phyloP scores from a whole-genome alignment of 306 rosid species.

The Quercus glauca region DNA sequence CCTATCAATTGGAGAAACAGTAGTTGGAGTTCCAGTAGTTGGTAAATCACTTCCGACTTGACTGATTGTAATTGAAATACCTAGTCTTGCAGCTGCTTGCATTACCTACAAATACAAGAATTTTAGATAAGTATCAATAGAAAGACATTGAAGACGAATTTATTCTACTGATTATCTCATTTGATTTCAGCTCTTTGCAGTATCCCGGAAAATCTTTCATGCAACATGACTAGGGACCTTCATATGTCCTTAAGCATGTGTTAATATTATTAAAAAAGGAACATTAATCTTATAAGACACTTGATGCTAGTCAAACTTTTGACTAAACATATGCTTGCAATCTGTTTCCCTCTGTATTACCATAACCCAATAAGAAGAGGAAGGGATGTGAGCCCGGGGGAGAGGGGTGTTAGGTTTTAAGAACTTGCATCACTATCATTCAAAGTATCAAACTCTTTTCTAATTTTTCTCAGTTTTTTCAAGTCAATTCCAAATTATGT shows the following conservation, averaged over 20 bases:
- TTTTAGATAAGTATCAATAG: slow-evolving; percentile 10
- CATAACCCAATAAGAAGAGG: background rate
- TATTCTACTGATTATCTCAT: background rate
- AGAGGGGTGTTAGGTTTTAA: background rate
- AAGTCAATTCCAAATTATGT: background rate
- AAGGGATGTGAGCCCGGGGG: background rate
- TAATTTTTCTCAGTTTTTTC: background rate
- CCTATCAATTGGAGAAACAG: slow-evolving; percentile 56
- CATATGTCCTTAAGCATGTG: background rate
- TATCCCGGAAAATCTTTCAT: background rate
- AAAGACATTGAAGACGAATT: slow-evolving; percentile 4
- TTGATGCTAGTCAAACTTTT: background rate
- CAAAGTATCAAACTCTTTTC: too few species aligned
- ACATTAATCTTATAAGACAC: background rate
- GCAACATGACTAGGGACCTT: background rate
- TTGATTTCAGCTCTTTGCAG: slow-evolving; percentile 1
- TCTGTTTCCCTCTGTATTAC: background rate
- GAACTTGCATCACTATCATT: background rate
- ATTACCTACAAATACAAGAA: slow-evolving; percentile 52
- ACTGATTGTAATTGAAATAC: slow-evolving; percentile 65
- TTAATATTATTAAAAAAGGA: background rate
- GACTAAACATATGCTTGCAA: background rate
- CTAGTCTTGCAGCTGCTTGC: slow-evolving; percentile 81
- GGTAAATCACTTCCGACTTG: slow-evolving; percentile 66
- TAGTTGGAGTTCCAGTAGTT: slow-evolving; percentile 49